Evolutionary conservation across 345 rosid genomes (phyloP).

Genomic region (Nephelium lappaceum): DNA sequence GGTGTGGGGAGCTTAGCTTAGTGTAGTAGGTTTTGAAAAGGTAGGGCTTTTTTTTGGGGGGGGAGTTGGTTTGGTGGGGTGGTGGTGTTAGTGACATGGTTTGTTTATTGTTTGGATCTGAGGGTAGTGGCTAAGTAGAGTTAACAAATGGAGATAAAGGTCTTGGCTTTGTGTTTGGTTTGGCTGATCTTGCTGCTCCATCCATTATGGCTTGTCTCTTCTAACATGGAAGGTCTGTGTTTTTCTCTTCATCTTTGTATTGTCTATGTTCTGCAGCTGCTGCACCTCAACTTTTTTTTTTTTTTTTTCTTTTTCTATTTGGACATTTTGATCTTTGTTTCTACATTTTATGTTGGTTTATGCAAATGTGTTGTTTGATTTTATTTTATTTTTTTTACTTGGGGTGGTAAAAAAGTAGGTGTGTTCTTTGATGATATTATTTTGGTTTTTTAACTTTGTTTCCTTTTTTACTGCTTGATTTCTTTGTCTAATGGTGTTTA

Average conservation of each 20-base stretch:
- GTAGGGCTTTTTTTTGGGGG: slow-evolving; percentile 34
- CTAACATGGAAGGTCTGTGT: slow-evolving; percentile 86
- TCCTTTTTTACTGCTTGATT: neutral
- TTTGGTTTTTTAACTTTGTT: neutral
- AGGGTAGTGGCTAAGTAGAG: slow-evolving; percentile 32
- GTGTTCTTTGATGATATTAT: neutral
- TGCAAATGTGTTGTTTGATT: slow-evolving; percentile 6
- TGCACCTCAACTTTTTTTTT: neutral
- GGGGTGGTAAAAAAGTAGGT: neutral
- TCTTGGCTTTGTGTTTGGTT: slow-evolving; percentile 42
- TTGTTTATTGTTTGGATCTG: slow-evolving; percentile 71
- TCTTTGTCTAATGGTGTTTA: slow-evolving; percentile 3
- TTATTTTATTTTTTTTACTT: no score
- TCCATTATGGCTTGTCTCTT: slow-evolving; percentile 55
- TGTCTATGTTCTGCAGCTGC: slow-evolving; percentile 16
- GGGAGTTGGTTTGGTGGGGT: neutral
- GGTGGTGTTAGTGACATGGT: slow-evolving; percentile 37
- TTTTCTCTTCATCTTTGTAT: neutral
- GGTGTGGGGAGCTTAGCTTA: slow-evolving; percentile 23
- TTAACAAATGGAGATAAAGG: slow-evolving; percentile 46
- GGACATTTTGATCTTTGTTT: slow-evolving; percentile 25
- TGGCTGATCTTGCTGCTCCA: slow-evolving; percentile 56
- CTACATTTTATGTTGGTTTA: slow-evolving; percentile 14
- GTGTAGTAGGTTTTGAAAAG: slow-evolving; percentile 29
- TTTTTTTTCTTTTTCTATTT: slow-evolving; percentile 5